Percentiles rank a stretch among this genome's conserved stretches.
Evolutionary conservation across 352 stramenopile genomes (phyloP).

Genomic region (Thraustotheca clavata): DNA sequence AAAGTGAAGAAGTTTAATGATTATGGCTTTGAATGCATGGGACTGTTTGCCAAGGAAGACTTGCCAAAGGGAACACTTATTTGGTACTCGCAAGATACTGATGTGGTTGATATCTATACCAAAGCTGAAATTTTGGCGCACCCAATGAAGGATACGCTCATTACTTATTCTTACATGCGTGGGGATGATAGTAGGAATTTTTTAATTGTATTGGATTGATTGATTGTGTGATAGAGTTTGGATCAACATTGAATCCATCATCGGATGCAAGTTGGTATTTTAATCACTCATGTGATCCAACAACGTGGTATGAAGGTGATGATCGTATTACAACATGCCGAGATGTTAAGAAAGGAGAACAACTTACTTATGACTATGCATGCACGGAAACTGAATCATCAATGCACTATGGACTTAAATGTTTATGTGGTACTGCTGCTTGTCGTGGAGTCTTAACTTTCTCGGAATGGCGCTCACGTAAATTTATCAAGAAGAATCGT

Average conservation of each 20-base stretch:
- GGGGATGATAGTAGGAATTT: slow-evolving; percentile 17
- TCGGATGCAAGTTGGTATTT: slow-evolving; percentile 21
- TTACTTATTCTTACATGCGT: slow-evolving; percentile 23
- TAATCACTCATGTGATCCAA: slow-evolving; percentile 22
- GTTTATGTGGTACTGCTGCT: slow-evolving; percentile 12
- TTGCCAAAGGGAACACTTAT: slow-evolving; percentile 18
- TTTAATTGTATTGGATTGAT: not conserved
- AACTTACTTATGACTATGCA: slow-evolving; percentile 22
- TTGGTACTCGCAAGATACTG: slow-evolving; percentile 16
- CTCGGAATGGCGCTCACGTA: slow-evolving; percentile 17
- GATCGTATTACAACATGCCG: slow-evolving; percentile 16
- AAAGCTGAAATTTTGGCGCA: slow-evolving; percentile 21
- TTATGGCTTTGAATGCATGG: slow-evolving; percentile 21
- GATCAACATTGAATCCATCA: slow-evolving; percentile 12
- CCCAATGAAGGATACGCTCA: slow-evolving; percentile 17
- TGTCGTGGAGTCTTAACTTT: slow-evolving; percentile 21
- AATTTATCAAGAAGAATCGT: slow-evolving; percentile 10
- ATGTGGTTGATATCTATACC: slow-evolving; percentile 13
- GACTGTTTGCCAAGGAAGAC: slow-evolving; percentile 21
- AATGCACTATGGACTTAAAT: slow-evolving; percentile 17
- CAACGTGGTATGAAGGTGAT: slow-evolving; percentile 28
- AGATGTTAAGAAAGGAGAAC: slow-evolving; percentile 21
- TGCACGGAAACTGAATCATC: slow-evolving; percentile 22
- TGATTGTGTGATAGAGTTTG: slow-evolving; percentile 10
- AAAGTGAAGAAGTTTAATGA: slow-evolving; percentile 20